These are phyloP conservation scores for Zanthoxylum bungeanum DNA, from an alignment of 345 rosid genomes.

Conservation along the genomic window DNA sequence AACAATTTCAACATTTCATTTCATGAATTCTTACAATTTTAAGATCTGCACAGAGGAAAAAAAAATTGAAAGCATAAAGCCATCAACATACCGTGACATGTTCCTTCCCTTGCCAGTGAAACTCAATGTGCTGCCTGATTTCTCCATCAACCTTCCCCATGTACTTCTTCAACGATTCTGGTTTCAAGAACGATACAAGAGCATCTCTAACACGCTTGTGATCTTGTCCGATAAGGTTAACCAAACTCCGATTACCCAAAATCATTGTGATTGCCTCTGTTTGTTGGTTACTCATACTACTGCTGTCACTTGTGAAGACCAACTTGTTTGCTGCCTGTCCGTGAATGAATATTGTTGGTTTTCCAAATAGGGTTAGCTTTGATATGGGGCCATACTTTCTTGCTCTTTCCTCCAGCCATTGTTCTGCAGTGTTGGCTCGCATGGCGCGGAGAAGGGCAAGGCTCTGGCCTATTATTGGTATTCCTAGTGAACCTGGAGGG, in stretches of 20 bases:
- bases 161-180: conserved; percentile 54
- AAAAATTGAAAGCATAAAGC: not conserved
- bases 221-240: conserved; percentile 38
- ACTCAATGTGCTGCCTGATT: conserved; percentile 41
- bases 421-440: conserved; percentile 44
- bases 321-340: conserved; percentile 55
- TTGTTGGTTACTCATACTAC: conserved; percentile 26
- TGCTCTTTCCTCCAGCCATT: conserved; percentile 35
- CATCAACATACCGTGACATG: conserved; percentile 27
- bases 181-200: conserved; percentile 40
- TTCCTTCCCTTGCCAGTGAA: conserved; percentile 43
- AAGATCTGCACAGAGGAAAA: not conserved
- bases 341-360: conserved; percentile 39
- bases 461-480: conserved; percentile 60
- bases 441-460: conserved; percentile 34
- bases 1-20: not conserved
- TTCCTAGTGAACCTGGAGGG: conserved; percentile 60
- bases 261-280: conserved; percentile 25
- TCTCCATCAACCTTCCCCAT: conserved; percentile 50
- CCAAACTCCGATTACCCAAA: conserved; percentile 35
- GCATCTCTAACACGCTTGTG: conserved; percentile 48
- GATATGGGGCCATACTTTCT: conserved; percentile 46
- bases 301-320: conserved; percentile 32
- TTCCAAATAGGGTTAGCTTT: conserved; percentile 46
- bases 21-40: not conserved